phyloP scores from a whole-genome alignment of 495 filamentous ascomycete genomes.

The Penicillium desertorum region DNA sequence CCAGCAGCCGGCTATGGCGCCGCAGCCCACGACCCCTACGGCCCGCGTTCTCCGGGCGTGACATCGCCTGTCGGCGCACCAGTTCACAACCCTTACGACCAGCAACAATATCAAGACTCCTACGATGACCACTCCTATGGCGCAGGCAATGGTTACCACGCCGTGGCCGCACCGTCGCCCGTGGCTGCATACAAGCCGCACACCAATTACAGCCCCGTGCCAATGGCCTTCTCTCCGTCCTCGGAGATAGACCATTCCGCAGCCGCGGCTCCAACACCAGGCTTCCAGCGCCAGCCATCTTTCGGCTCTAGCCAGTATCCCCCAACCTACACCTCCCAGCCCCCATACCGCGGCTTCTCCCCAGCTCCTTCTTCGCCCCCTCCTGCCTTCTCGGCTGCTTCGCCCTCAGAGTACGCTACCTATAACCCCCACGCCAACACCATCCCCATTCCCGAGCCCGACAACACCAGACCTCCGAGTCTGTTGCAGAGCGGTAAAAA shows the following conservation, averaged over 20 bases:
- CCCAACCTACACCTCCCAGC: conserved; percentile 30
- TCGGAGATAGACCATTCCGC: conserved; percentile 7
- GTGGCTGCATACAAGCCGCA: conserved; percentile 31
- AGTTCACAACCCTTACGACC: conserved; percentile 26
- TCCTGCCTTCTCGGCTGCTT: conserved; percentile 33
- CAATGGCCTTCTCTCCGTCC: conserved; percentile 20
- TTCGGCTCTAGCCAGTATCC: conserved; percentile 32
- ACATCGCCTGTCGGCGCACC: conserved; percentile 24
- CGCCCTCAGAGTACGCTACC: conserved; percentile 24
- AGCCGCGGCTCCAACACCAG: conserved; percentile 6
- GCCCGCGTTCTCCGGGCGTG: conserved; percentile 23
- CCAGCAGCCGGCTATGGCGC: neutral
- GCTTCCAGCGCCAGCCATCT: conserved; percentile 34
- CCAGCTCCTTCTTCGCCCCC: conserved; percentile 37
- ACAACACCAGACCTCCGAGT: conserved; percentile 40
- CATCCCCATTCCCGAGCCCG: conserved; percentile 7
- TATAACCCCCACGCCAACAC: conserved; percentile 20
- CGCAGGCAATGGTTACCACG: conserved; percentile 21
- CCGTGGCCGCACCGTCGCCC: conserved; percentile 22
- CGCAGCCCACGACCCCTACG: conserved; percentile 18
- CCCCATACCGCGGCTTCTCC: conserved; percentile 28
- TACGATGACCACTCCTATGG: conserved; percentile 10
- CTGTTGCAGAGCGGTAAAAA: conserved; percentile 45
- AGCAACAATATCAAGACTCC: conserved; percentile 30
- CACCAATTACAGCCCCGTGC: conserved; percentile 21